Evolutionary conservation across 208 protist genomes (phyloP).

Genomic region (Crithidia expoeki): DNA sequence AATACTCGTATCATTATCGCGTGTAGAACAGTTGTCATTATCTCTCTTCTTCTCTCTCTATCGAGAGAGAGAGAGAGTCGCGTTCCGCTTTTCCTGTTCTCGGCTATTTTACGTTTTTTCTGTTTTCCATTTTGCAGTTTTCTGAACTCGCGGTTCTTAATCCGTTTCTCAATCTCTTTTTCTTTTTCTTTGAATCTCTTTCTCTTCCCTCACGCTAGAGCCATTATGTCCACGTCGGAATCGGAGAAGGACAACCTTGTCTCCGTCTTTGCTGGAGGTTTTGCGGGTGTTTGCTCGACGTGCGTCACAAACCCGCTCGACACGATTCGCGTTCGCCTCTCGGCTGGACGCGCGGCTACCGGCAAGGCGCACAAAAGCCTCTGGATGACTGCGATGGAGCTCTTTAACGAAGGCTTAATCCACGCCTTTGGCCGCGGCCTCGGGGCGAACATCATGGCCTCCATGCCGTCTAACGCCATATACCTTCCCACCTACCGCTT

Average conservation of each 20-base stretch:
- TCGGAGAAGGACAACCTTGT: constrained; percentile 52
- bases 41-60: no score
- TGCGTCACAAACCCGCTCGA: constrained; percentile 90
- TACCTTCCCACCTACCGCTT: constrained; percentile 87
- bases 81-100: no score
- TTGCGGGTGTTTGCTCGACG: constrained; percentile 89
- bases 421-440: constrained; percentile 86
- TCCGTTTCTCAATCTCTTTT: background rate
- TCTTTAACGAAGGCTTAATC: constrained; percentile 66
- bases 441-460: constrained; percentile 87
- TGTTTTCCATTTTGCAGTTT: background rate
- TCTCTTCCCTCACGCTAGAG: background rate
- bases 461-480: constrained; percentile 88
- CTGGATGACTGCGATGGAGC: constrained; percentile 55
- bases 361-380: constrained; percentile 84
- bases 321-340: constrained; percentile 87
- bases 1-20: no score
- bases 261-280: constrained; percentile 79
- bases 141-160: background rate
- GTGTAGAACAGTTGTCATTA: no score
- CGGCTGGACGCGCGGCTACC: constrained; percentile 69
- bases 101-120: background rate
- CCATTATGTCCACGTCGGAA: constrained; percentile 21
- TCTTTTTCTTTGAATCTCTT: constrained; percentile 12
- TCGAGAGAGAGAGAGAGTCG: no score